Conservation (phyloP, 129 eudicot genomes). For the Centrapalus pauciflorus region DNA sequence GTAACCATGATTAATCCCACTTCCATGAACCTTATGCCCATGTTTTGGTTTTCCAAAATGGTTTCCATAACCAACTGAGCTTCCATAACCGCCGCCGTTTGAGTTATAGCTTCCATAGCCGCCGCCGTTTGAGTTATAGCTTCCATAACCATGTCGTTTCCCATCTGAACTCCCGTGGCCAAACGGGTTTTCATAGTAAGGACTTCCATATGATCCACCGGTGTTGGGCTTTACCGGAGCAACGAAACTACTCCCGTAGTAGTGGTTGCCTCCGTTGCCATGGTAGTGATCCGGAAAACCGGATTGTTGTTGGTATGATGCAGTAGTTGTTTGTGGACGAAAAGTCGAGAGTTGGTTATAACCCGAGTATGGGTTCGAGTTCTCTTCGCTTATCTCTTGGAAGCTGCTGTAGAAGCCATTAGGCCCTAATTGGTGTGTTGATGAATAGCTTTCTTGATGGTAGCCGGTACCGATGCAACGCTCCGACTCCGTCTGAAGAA, state of each 20-base stretch:
- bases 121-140: neutral
- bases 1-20: constrained; percentile 24
- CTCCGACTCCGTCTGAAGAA: constrained; percentile 28
- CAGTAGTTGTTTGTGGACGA: no score
- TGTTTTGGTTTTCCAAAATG: constrained; percentile 22
- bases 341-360: constrained; percentile 15
- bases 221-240: constrained; percentile 11
- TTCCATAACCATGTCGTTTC: neutral
- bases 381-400: constrained; percentile 2
- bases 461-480: constrained; percentile 34
- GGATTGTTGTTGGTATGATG: constrained; percentile 24
- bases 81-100: constrained; percentile 7
- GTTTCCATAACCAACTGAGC: no score
- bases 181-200: constrained; percentile 9
- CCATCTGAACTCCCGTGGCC: neutral
- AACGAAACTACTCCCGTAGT: neutral
- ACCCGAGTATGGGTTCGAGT: constrained; percentile 7
- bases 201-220: constrained; percentile 19
- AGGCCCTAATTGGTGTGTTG: constrained; percentile 33
- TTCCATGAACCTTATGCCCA: constrained; percentile 11
- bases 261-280: constrained; percentile 17
- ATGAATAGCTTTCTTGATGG: constrained; percentile 25
- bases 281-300: constrained; percentile 24
- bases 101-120: neutral
- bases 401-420: constrained; percentile 19